phyloP scores from a whole-genome alignment of 164 flowering plant species.

The Kalanchoe fedtschenkoi region DNA sequence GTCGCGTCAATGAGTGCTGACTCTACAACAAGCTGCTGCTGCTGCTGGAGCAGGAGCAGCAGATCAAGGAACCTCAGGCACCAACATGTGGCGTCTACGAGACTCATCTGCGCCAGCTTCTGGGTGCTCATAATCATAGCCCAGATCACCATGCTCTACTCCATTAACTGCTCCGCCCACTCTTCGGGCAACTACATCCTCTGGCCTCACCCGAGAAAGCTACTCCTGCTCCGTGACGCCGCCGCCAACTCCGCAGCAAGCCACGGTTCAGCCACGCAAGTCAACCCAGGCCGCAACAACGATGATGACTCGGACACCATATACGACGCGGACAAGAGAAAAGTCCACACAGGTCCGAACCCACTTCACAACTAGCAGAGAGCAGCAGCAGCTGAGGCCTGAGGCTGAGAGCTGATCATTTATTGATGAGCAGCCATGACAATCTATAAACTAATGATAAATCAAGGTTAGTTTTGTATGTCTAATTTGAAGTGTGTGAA shows the following conservation, averaged over 20 bases:
- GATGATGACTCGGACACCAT: conserved; percentile 5
- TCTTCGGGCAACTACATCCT: background rate
- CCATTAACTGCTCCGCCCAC: background rate
- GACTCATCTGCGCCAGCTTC: background rate
- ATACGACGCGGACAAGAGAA: conserved; percentile 48
- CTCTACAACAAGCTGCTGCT: background rate
- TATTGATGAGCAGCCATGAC: too few species aligned
- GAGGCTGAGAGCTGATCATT: too few species aligned
- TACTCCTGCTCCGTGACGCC: background rate
- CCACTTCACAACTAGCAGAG: conserved; percentile 54
- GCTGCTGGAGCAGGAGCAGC: background rate
- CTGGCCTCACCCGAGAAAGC: background rate
- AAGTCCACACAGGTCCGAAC: conserved; percentile 61
- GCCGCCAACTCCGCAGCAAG: background rate
- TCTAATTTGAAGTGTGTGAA: background rate
- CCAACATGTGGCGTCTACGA: background rate
- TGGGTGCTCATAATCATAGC: background rate
- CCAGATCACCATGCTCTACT: background rate
- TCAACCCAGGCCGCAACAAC: background rate
- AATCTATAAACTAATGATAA: too few species aligned
- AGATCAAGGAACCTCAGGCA: background rate
- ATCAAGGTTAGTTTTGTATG: conserved; percentile 3
- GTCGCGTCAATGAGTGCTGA: background rate
- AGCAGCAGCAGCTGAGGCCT: too few species aligned
- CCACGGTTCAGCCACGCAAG: too few species aligned